Evolutionary conservation across 164 flowering plant genomes (phyloP).

Genomic region (Saururus chinensis): DNA sequence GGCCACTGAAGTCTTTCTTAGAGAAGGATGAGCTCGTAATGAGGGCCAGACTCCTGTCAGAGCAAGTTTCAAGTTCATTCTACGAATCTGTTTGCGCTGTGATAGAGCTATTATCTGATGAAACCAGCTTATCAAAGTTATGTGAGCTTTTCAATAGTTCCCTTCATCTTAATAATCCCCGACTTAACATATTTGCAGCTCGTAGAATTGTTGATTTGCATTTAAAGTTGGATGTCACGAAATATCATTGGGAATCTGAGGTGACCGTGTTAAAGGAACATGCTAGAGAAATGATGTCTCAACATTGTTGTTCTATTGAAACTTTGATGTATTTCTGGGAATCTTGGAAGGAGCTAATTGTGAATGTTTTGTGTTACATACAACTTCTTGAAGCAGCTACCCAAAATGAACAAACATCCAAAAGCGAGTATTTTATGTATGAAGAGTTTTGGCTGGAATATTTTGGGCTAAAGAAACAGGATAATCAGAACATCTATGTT

Average conservation of each 20-base stretch:
- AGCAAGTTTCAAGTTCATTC: slow-evolving; percentile 14
- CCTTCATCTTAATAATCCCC: slow-evolving; percentile 13
- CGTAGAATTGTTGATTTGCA: slow-evolving; percentile 46
- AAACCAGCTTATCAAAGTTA: slow-evolving; percentile 18
- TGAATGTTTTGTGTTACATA: slow-evolving; percentile 24
- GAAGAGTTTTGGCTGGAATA: slow-evolving; percentile 41
- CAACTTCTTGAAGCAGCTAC: slow-evolving; percentile 8
- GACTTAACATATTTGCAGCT: slow-evolving; percentile 30
- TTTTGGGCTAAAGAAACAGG: slow-evolving; percentile 36
- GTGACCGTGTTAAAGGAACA: slow-evolving; percentile 12
- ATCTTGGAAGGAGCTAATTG: slow-evolving; percentile 27
- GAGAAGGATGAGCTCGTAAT: slow-evolving; percentile 29
- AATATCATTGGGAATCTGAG: slow-evolving; percentile 31
- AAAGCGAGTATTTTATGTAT: not conserved
- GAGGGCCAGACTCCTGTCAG: slow-evolving; percentile 31
- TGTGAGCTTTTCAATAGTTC: slow-evolving; percentile 18
- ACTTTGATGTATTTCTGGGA: slow-evolving; percentile 47
- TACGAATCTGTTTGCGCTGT: slow-evolving; percentile 25
- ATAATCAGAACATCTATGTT: slow-evolving; percentile 11
- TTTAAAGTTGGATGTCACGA: slow-evolving; percentile 14
- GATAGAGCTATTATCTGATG: slow-evolving; percentile 22
- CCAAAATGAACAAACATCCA: slow-evolving; percentile 5
- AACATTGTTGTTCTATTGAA: slow-evolving; percentile 22
- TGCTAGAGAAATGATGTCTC: slow-evolving; percentile 12
- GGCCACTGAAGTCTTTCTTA: slow-evolving; percentile 43